A percentile compares a stretch with the other conserved stretches of the same genome.
Conservation (phyloP, 2,329 filamentous ascomycete genomes). For the Blumeria graminis region DNA sequence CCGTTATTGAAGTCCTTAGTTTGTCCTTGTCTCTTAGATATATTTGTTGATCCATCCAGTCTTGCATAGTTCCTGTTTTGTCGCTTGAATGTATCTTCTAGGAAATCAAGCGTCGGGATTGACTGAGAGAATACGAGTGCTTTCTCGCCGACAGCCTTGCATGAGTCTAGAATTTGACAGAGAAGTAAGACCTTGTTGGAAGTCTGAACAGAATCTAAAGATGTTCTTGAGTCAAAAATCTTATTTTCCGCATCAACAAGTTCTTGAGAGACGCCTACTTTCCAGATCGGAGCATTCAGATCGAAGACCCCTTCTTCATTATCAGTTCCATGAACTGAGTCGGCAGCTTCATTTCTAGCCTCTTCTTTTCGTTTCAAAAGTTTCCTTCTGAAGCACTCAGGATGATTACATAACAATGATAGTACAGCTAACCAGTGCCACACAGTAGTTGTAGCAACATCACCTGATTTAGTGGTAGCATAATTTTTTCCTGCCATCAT, state of each 20-base stretch:
- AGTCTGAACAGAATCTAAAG: constrained; percentile 21
- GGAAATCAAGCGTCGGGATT: constrained; percentile 41
- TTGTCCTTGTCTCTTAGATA: constrained; percentile 31
- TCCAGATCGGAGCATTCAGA: constrained; percentile 11
- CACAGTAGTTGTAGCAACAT: constrained; percentile 20
- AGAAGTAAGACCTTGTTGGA: constrained; percentile 49
- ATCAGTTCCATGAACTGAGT: constrained; percentile 2
- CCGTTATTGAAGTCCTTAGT: constrained; percentile 45
- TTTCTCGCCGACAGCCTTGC: constrained; percentile 39
- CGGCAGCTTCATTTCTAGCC: constrained; percentile 6
- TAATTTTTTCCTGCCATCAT: constrained; percentile 11
- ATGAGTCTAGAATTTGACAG: constrained; percentile 43
- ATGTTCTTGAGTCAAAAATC: constrained; percentile 14
- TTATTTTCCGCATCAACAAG: constrained; percentile 15
- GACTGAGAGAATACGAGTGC: constrained; percentile 62
- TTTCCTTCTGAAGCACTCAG: constrained; percentile 21
- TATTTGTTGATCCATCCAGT: constrained; percentile 41
- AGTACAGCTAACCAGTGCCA: constrained; percentile 29
- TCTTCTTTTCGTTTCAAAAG: constrained; percentile 18
- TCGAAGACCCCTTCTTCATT: constrained; percentile 7
- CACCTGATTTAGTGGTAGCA: constrained; percentile 12
- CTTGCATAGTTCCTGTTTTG: constrained; percentile 26
- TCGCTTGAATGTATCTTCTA: constrained; percentile 30
- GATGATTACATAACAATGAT: constrained; percentile 32
- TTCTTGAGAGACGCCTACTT: constrained; percentile 10